Percentiles rank a stretch among this genome's conserved stretches.
These are phyloP conservation scores for Aspergillus latus DNA, from an alignment of 2,329 filamentous ascomycete genomes.

Conservation along the genomic window DNA sequence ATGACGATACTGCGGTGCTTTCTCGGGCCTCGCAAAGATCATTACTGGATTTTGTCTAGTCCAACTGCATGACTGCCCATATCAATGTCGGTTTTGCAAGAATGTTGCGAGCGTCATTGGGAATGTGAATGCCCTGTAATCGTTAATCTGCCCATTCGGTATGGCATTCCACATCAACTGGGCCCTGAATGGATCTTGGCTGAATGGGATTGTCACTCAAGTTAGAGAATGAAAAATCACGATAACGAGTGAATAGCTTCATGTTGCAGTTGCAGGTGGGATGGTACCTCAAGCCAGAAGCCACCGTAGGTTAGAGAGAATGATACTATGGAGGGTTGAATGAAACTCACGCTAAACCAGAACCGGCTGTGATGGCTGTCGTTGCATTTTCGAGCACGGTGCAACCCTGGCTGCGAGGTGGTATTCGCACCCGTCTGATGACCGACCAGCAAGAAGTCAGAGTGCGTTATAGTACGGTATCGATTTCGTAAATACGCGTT, in stretches of 20 bases:
- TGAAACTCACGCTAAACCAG: slow-evolving; percentile 4
- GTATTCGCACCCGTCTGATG: slow-evolving; percentile 10
- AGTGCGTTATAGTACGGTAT: too few relatives aligned
- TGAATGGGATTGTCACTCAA: neutral
- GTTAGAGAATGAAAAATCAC: neutral
- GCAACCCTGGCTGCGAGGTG: slow-evolving; percentile 27
- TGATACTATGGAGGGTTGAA: neutral
- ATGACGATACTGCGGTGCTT: slow-evolving; percentile 8
- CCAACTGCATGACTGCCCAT: neutral
- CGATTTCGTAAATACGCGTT: too few relatives aligned
- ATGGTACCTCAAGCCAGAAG: slow-evolving; percentile 1
- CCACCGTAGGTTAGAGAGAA: neutral
- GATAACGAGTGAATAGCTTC: slow-evolving; percentile 12
- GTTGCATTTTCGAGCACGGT: slow-evolving; percentile 28
- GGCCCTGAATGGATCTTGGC: neutral
- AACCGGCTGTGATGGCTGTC: slow-evolving; percentile 12
- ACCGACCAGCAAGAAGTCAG: neutral
- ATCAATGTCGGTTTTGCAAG: neutral
- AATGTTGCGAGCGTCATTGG: slow-evolving; percentile 1
- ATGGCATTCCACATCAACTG: neutral
- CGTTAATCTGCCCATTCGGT: neutral
- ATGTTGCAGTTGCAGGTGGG: slow-evolving; percentile 26
- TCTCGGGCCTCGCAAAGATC: neutral
- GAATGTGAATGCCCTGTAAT: slow-evolving; percentile 1
- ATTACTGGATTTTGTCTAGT: neutral